Percentiles rank a stretch among this genome's conserved stretches.
Conservation (phyloP, 345 rosid genomes). For the Salix caprea region DNA sequence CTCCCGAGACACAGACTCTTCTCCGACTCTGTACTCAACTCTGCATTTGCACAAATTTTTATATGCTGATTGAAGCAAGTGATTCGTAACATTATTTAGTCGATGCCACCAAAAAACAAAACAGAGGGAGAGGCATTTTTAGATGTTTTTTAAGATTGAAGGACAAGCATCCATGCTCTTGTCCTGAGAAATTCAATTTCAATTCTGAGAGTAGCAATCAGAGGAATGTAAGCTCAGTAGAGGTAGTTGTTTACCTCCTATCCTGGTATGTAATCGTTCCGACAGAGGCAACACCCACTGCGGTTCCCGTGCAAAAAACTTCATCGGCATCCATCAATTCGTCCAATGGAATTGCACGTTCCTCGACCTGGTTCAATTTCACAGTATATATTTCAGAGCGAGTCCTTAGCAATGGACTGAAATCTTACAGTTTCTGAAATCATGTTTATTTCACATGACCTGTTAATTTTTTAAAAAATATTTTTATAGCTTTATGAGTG, state of each 20-base stretch:
- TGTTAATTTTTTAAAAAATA: no score
- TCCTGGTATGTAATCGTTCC: conserved; percentile 38
- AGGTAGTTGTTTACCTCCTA: conserved; percentile 27
- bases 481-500: no score
- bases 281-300: conserved; percentile 51
- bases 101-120: neutral
- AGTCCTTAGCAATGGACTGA: neutral
- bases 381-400: neutral
- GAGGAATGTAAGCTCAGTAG: neutral
- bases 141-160: neutral
- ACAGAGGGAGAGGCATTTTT: no score
- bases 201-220: neutral
- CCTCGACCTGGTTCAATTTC: conserved; percentile 34
- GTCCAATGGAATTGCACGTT: conserved; percentile 35
- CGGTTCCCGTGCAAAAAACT: conserved; percentile 58
- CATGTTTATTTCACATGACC: no score
- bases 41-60: conserved; percentile 33
- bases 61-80: neutral
- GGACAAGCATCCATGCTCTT: no score
- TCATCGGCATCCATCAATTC: conserved; percentile 48
- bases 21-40: conserved; percentile 44
- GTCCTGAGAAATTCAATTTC: neutral
- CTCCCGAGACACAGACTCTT: conserved; percentile 41
- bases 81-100: neutral
- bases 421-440: neutral